Conservation (phyloP, 768 basidiomycete genomes). For the Pleurotus sapidus region DNA sequence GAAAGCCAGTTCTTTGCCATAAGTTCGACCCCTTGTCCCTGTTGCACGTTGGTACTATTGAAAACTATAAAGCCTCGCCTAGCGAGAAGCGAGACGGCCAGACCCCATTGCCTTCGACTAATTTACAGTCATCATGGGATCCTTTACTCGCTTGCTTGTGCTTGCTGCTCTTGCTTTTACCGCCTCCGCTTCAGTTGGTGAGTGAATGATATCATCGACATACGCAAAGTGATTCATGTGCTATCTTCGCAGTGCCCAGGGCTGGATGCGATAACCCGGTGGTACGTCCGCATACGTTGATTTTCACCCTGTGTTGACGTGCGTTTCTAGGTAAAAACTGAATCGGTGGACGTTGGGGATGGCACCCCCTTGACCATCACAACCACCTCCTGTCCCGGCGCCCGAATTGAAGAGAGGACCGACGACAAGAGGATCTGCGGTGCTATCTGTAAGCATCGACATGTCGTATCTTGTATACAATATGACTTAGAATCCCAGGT, state of each 20-base stretch:
- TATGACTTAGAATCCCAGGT: too few species aligned
- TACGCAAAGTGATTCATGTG: background rate
- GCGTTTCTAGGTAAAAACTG: background rate
- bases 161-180: slow-evolving; percentile 4
- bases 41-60: slow-evolving; percentile 4
- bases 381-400: background rate
- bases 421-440: slow-evolving; percentile 7
- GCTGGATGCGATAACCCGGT: background rate
- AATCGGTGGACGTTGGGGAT: background rate
- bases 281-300: background rate
- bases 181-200: background rate
- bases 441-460: too few species aligned
- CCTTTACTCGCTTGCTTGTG: slow-evolving; percentile 1
- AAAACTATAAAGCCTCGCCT: background rate
- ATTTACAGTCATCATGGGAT: background rate
- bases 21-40: slow-evolving; percentile 1
- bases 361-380: background rate
- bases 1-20: slow-evolving; percentile 4
- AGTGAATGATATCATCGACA: background rate
- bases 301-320: background rate
- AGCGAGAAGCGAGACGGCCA: background rate
- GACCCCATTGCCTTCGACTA: too few species aligned
- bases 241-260: background rate
- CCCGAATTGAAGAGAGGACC: background rate
- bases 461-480: too few species aligned